phyloP scores from a whole-genome alignment of 352 stramenopile species.

The Pythium angustatum region DNA sequence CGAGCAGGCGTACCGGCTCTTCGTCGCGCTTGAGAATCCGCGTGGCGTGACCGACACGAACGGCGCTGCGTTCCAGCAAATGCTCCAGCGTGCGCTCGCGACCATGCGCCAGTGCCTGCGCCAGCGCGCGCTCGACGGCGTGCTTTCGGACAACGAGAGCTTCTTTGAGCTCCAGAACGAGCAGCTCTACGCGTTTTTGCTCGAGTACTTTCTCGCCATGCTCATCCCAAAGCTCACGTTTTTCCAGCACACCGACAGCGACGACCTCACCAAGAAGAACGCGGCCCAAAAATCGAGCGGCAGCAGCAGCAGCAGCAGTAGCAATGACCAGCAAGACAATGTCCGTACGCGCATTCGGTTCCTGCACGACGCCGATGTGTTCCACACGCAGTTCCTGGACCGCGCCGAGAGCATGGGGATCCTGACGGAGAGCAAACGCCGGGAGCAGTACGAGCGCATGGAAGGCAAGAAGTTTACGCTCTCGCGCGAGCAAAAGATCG shows the following conservation, averaged over 20 bases:
- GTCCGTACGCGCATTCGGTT: constrained; percentile 64
- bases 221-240: constrained; percentile 76
- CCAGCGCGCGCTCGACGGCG: constrained; percentile 64
- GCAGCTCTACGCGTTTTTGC: constrained; percentile 80
- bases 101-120: constrained; percentile 42
- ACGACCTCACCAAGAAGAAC: neutral
- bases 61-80: constrained; percentile 47
- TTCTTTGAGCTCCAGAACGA: constrained; percentile 81
- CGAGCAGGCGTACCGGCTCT: constrained; percentile 42
- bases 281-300: too few species aligned
- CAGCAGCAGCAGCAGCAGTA: neutral
- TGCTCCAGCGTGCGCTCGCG: constrained; percentile 35
- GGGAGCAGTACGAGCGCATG: constrained; percentile 76
- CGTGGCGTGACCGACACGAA: constrained; percentile 43
- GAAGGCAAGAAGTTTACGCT: constrained; percentile 67
- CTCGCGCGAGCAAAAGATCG: constrained; percentile 78
- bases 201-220: constrained; percentile 83
- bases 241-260: constrained; percentile 40
- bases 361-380: constrained; percentile 70
- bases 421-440: constrained; percentile 66
- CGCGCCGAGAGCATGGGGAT: constrained; percentile 59
- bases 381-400: constrained; percentile 79
- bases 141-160: constrained; percentile 70
- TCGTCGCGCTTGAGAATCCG: constrained; percentile 45
- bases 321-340: constrained; percentile 59